Base-by-base conservation (phyloP, 1,139 yeast genomes). In the Pichia sp. region DNA sequence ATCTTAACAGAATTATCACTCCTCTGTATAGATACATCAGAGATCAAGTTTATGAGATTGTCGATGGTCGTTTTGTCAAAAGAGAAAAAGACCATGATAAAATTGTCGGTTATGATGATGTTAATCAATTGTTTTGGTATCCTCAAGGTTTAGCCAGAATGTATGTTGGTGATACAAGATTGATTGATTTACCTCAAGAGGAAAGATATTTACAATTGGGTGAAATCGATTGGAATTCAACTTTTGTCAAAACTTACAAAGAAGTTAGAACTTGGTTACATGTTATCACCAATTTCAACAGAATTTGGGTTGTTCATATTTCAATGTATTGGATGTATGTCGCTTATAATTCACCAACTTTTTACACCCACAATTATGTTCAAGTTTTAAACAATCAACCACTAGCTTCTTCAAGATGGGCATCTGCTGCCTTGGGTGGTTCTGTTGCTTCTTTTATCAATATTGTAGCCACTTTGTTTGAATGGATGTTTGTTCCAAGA, bases 1-100 rank as follows among this genome's bases (percentile, higher is more conserved):
- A 75, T 55, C 67, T 87, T 38, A 80, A 85, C 50, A 79, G 75
- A 42, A 72, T 75, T 2, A 78, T 87, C n/a, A 81, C 87, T 2
- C 96, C 96, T 0, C 58, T 87, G 3, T 87, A 86, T 64, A 59
- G 67, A 10, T 82, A 71, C 53, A 73, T 83, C 55, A 67, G 80
- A 33, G 72, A 70, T 48, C 87, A 82, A 59, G 67, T 78, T 5
- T 61, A 61, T 39, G 65, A 62, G 23, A 52, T 58, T 9, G 55
- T 60, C 9, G 67, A 67, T 31, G 76, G 69, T 0, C 63, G 60
- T 23, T 69, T 64, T 52, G 62, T 66, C 37, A 66, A 66, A 29
- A 64, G 66, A 27, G 77, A 75, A 50, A 72, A 67, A 49, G 84
- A 79, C 54, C 85, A 79, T 52, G 64, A 71, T 1, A 58, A 69